Conservation (phyloP, 768 basidiomycete species). For the Mycena latifolia region DNA sequence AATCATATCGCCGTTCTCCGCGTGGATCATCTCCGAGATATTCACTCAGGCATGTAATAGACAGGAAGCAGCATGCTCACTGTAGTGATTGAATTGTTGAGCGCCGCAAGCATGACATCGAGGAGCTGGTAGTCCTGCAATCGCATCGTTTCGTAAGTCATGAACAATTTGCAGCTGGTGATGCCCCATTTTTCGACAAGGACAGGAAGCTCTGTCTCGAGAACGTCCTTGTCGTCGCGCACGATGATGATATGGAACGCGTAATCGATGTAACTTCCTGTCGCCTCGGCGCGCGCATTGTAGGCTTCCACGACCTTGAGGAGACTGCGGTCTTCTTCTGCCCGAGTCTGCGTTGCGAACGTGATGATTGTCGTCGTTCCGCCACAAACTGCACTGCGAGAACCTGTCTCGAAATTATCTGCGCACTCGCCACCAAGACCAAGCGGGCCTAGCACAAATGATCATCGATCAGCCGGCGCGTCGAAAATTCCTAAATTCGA, state of each 20-base stretch:
- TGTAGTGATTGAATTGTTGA: conserved; percentile 12
- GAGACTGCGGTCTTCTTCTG: conserved; percentile 18
- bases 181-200: conserved; percentile 23
- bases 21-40: conserved; percentile 14
- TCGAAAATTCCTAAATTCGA: no score
- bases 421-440: conserved; percentile 17
- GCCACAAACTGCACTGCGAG: conserved; percentile 17
- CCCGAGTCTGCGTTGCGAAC: conserved; percentile 13
- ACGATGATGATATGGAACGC: conserved; percentile 22
- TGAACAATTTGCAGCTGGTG: conserved; percentile 20
- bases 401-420: conserved; percentile 15
- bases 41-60: neutral
- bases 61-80: neutral
- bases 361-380: conserved; percentile 16
- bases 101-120: conserved; percentile 18
- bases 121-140: conserved; percentile 21
- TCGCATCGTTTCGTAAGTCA: conserved; percentile 21
- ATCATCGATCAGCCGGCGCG: neutral
- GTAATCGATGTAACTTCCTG: conserved; percentile 22
- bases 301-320: conserved; percentile 22
- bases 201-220: conserved; percentile 9
- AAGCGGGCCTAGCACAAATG: neutral
- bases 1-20: conserved; percentile 23
- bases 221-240: conserved; percentile 15
- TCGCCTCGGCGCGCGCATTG: conserved; percentile 11